Evolutionary conservation across 2,329 filamentous ascomycete species (phyloP), one percentile per base, ranked within the genome.

Genomic region (Diaporthe citriasiana): DNA sequence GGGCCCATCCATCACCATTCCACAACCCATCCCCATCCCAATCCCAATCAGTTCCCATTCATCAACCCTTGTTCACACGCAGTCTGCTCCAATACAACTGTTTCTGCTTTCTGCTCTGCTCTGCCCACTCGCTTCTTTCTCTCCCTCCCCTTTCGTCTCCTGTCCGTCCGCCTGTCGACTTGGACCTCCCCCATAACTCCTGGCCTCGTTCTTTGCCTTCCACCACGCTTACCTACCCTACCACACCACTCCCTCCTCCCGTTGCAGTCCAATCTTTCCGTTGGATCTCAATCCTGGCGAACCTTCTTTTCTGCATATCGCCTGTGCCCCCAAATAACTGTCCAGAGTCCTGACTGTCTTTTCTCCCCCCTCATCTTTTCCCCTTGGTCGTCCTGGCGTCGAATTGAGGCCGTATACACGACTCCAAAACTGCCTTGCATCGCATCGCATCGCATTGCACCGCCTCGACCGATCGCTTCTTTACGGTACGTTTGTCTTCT

Each of bases 61-160:
- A 47, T 74, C 63, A 25, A 42, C 45, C 68, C 42, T 73, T 47
- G 35, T 25, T 42, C 57, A 33, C 57, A 33, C 25, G 72, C 73
- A 59, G 69, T 65, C 73, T 55, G 63, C 60, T 56, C 66, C 30
- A 42, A 69, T 65, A 57, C 74, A 73, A 45, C 74, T 69, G 68
- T 71, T 57, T 74, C 72, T 45, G 51, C 68, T 71, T 57, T 74
- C 72, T 45, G 51, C 68, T 63, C 78, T 78, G 42, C 76, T 76
- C 55, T 78, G 76, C 19, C 77, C 77, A 63, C 74, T 76, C 66
- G 22, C 78, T 79, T 56, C 76, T 76, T 15, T 76, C 72, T n/a
- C 77, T 74, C 51, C 74, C 63, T 68, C 63, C 47, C 63, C 63
- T 68, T 68, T 68, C 63, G 63, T 53, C 63, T 51, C 63, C 63